phyloP scores from a whole-genome alignment of 106 monocot genomes.

The Cymbidium sinense region DNA sequence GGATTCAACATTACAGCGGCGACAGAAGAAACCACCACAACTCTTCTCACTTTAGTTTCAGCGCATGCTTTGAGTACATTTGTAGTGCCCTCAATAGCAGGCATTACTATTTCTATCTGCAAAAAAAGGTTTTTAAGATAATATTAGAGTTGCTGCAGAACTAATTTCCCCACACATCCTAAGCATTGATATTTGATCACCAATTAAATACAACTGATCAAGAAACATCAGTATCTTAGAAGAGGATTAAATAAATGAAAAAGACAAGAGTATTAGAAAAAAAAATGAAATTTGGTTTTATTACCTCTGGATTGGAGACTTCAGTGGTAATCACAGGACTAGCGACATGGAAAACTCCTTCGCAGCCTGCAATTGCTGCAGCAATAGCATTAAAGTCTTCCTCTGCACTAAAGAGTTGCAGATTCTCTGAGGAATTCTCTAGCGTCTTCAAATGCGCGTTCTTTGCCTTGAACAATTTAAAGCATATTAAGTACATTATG shows the following conservation, averaged over 20 bases:
- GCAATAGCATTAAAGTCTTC: not conserved
- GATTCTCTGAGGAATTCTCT: not conserved
- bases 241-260: no score
- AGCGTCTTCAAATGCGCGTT: constrained; percentile 9
- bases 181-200: no score
- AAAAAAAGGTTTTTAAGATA: not conserved
- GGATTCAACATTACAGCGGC: constrained; percentile 12
- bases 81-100: constrained; percentile 29
- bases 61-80: constrained; percentile 41
- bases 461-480: not conserved
- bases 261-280: no score
- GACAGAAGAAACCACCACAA: constrained; percentile 24
- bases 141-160: no score
- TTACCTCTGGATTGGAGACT: constrained; percentile 5
- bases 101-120: constrained; percentile 31
- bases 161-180: no score
- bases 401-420: not conserved
- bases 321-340: not conserved
- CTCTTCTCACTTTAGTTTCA: constrained; percentile 16
- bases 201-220: no score
- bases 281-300: no score
- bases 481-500: no score
- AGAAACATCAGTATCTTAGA: no score
- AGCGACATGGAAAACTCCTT: not conserved
- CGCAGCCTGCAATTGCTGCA: not conserved